Evolutionary conservation across 495 filamentous ascomycete genomes (phyloP).

Genomic region (Aspergillus campestris): DNA sequence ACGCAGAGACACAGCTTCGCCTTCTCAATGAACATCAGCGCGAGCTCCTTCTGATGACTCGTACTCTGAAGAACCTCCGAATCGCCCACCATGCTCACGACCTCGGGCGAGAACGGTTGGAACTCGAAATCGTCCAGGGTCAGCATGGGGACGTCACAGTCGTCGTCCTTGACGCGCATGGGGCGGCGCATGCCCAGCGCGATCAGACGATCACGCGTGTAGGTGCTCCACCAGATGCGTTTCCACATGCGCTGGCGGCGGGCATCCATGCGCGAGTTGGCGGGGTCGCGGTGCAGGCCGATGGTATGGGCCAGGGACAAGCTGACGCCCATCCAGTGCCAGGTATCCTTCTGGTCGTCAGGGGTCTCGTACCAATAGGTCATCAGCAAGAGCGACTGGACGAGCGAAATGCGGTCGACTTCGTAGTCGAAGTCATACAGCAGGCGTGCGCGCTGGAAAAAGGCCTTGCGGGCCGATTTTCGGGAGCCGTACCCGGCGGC

Average conservation of each 20-base stretch:
- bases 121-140: conserved; percentile 77
- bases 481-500: conserved; percentile 61
- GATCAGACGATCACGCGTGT: conserved; percentile 81
- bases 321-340: conserved; percentile 88
- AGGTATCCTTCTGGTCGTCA: conserved; percentile 83
- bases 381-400: conserved; percentile 77
- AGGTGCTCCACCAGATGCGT: conserved; percentile 90
- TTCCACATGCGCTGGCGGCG: conserved; percentile 74
- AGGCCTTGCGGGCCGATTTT: conserved; percentile 66
- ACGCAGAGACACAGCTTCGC: conserved; percentile 82
- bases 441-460: conserved; percentile 68
- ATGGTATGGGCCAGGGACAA: conserved; percentile 78
- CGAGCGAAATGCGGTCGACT: conserved; percentile 69
- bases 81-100: conserved; percentile 54
- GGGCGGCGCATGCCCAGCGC: conserved; percentile 85
- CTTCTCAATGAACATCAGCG: conserved; percentile 83
- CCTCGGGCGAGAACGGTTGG: conserved; percentile 51
- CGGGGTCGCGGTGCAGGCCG: conserved; percentile 73
- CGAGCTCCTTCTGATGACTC: conserved; percentile 61
- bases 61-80: conserved; percentile 58
- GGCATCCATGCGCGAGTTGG: conserved; percentile 60
- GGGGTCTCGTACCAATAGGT: conserved; percentile 89
- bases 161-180: conserved; percentile 79
- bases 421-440: conserved; percentile 87
- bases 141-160: conserved; percentile 85